These are phyloP conservation scores for Coccomyxa subellipsoidea DNA, from an alignment of 163 green algal genomes.

Conservation along the genomic window DNA sequence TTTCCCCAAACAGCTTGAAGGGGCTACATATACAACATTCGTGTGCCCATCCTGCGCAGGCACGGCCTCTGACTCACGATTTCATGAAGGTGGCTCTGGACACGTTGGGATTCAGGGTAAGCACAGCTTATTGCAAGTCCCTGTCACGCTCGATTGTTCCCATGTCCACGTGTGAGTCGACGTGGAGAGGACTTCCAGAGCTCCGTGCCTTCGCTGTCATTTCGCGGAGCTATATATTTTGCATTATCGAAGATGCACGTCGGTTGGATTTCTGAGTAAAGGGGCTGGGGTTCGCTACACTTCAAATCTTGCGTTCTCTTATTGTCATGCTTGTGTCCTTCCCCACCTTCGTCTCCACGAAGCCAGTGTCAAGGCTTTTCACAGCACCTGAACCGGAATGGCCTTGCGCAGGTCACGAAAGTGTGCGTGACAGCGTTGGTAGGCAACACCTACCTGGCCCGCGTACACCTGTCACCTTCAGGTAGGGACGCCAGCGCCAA, in stretches of 20 bases:
- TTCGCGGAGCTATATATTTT: too few species aligned
- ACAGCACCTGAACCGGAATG: too few species aligned
- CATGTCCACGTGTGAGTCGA: background rate
- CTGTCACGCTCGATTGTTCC: background rate
- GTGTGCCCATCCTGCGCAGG: conserved; percentile 25
- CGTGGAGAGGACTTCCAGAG: conserved; percentile 4
- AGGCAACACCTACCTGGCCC: conserved; percentile 65
- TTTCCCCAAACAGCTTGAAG: background rate
- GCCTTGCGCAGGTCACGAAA: conserved; percentile 41
- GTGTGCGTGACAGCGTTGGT: conserved; percentile 56
- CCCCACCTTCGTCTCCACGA: too few species aligned
- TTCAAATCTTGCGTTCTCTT: too few species aligned
- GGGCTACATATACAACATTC: background rate
- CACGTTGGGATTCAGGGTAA: conserved; percentile 51
- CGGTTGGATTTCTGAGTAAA: too few species aligned
- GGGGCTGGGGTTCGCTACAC: too few species aligned
- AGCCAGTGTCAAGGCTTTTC: too few species aligned
- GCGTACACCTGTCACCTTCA: conserved; percentile 42
- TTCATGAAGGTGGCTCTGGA: conserved; percentile 60
- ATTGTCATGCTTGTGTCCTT: background rate
- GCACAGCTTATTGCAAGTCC: background rate
- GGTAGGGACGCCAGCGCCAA: conserved; percentile 2
- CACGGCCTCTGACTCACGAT: conserved; percentile 65
- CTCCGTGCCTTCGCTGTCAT: background rate
- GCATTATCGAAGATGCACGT: too few species aligned